Conservation (phyloP, 2,329 filamentous ascomycete species). For the Ustulina deusta region DNA sequence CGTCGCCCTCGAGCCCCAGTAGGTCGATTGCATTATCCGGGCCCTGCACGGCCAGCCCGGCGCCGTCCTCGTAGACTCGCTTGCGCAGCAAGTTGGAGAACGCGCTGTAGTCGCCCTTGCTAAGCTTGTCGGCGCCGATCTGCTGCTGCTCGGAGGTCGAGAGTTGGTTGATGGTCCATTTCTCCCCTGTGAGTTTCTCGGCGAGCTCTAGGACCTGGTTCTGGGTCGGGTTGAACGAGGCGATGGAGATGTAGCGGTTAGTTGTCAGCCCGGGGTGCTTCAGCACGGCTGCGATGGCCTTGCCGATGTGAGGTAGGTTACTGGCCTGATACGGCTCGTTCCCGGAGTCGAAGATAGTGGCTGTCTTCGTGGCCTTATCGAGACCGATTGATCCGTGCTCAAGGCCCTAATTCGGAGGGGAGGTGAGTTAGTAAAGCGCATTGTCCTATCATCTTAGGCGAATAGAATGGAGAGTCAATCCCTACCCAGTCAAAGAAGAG, state of each 20-base stretch:
- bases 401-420: slow-evolving; percentile 55
- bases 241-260: slow-evolving; percentile 69
- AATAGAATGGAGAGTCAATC: background rate
- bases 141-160: slow-evolving; percentile 53
- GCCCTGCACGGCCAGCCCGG: slow-evolving; percentile 41
- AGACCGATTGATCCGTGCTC: slow-evolving; percentile 63
- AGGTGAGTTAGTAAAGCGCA: background rate
- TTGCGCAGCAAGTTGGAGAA: slow-evolving; percentile 46
- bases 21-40: slow-evolving; percentile 42
- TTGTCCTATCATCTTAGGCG: background rate
- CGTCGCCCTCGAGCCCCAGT: slow-evolving; percentile 47
- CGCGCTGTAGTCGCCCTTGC: slow-evolving; percentile 54
- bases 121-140: slow-evolving; percentile 57
- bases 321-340: slow-evolving; percentile 63
- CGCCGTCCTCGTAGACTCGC: slow-evolving; percentile 46
- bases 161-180: slow-evolving; percentile 61
- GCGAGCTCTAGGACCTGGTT: slow-evolving; percentile 65
- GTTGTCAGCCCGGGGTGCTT: slow-evolving; percentile 61
- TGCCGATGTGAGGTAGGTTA: slow-evolving; percentile 64
- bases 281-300: slow-evolving; percentile 64
- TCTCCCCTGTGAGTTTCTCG: slow-evolving; percentile 64
- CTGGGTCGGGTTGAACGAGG: slow-evolving; percentile 69
- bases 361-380: slow-evolving; percentile 61
- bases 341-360: slow-evolving; percentile 68
- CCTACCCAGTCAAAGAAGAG: slow-evolving; percentile 71